These are phyloP conservation scores for Glycyrrhiza uralensis DNA, from an alignment of 306 rosid genomes.

Conservation along the genomic window DNA sequence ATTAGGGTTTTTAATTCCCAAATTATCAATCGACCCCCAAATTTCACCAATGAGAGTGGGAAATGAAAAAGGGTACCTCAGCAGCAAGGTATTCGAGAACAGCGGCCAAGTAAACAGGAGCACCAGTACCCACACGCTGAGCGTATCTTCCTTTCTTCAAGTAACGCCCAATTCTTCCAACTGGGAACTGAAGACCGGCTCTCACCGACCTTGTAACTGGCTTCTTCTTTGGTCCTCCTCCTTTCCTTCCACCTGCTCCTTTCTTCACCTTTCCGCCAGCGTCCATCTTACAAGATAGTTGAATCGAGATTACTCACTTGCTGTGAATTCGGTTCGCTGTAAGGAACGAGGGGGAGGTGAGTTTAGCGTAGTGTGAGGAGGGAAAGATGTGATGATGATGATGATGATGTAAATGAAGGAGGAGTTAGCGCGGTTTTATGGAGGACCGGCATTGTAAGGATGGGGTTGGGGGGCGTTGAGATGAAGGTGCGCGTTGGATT, in stretches of 20 bases:
- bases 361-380: background rate
- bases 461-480: background rate
- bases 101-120: conserved; percentile 61
- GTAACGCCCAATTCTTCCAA: conserved; percentile 57
- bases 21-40: no score
- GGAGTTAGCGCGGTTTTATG: background rate
- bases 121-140: conserved; percentile 53
- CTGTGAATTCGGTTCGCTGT: no score
- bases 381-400: no score
- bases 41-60: no score
- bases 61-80: no score
- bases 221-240: conserved; percentile 50
- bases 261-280: conserved; percentile 37
- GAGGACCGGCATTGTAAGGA: background rate
- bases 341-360: no score
- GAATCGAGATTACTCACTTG: no score
- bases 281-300: no score
- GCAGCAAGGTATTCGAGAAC: conserved; percentile 64
- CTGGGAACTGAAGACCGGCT: conserved; percentile 76
- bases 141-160: conserved; percentile 65
- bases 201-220: conserved; percentile 48
- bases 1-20: background rate
- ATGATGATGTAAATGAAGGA: background rate
- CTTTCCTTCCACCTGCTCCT: conserved; percentile 65
- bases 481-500: conserved; percentile 37